Base-by-base conservation (phyloP, 495 filamentous ascomycete genomes). In the Aspergillus sclerotioniger region DNA sequence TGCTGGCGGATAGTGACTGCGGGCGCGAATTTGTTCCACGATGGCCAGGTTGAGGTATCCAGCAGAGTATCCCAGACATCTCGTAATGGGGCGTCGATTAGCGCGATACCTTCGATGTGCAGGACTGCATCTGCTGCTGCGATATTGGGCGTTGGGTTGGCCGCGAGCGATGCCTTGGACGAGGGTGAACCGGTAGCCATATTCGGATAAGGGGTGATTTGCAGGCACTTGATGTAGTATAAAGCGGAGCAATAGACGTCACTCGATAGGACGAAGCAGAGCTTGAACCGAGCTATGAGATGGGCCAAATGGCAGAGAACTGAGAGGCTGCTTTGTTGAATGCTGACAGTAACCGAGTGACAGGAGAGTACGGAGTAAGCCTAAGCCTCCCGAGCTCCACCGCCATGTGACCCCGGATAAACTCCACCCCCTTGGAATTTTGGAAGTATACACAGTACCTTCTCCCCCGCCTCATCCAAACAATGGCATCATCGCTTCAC, bases 21-120 rank as follows among this genome's bases (percentile, higher is more conserved):
- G 0, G 77, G 76, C 1, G 75, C 67, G 57, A 78, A 80, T 7
- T 61, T 60, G 55, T 80, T 80, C 77, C 77, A 80, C 16, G 39
- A 51, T 9, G 72, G 70, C 72, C 71, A 80, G 61, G 71, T 74
- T 21, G 75, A 73, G 29, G 73, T 77, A 56, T 80, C 64, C 20
- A 63, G 71, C 2, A 78, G 66, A 9, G 62, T 61, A 20, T 61
- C 53, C 74, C 74, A 78, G 61, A 78, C 70, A 13, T 61, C 31
- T 5, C 63, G 41, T 16, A 68, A 55, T 25, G 73, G 67, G 12
- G 74, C 75, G 33, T 59, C 60, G 60, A 76, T 73, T 29, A 63
- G 53, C 51, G 58, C 67, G 28, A 73, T 70, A 69, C 68, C 75
- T 51, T 68, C 61, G 49, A 75, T 55, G 54, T 68, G 62, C 41